Conservation (phyloP, 164 flowering plant species). For the Stephania japonica region DNA sequence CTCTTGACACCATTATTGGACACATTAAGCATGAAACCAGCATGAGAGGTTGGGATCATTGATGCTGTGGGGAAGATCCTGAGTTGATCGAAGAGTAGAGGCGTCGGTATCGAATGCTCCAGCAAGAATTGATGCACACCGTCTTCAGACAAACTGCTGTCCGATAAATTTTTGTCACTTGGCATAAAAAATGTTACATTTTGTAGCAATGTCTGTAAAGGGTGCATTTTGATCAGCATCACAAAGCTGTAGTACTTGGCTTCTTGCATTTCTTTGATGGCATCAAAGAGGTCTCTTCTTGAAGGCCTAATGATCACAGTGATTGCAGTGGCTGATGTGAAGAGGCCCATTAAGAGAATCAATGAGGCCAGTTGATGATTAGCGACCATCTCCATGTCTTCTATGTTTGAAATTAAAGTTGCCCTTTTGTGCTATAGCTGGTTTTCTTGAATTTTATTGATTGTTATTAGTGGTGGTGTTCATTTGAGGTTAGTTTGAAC, state of each 20-base stretch:
- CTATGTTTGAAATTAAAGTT: neutral
- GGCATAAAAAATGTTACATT: conserved; percentile 90
- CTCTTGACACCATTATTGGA: conserved; percentile 46
- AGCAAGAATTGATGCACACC: conserved; percentile 44
- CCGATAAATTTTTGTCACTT: conserved; percentile 47
- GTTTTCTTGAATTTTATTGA: neutral
- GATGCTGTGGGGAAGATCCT: conserved; percentile 57
- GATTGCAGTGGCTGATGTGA: conserved; percentile 17
- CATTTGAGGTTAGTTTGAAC: conserved; percentile 23
- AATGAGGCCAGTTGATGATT: conserved; percentile 4
- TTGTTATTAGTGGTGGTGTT: conserved; percentile 9
- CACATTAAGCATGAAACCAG: conserved; percentile 34
- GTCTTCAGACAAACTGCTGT: conserved; percentile 18
- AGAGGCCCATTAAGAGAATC: conserved; percentile 18
- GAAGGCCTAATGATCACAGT: neutral
- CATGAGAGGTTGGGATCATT: conserved; percentile 43
- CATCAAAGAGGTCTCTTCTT: conserved; percentile 30
- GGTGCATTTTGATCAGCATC: conserved; percentile 61
- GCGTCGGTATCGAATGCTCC: conserved; percentile 67
- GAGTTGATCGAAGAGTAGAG: conserved; percentile 53
- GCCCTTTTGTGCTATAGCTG: neutral
- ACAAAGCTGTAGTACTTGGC: conserved; percentile 77
- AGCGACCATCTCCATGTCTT: conserved; percentile 11
- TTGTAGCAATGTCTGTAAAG: conserved; percentile 28
- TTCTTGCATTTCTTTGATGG: conserved; percentile 61